Base-by-base conservation (phyloP, 768 basidiomycete species). In the Leccinellum luteum region DNA sequence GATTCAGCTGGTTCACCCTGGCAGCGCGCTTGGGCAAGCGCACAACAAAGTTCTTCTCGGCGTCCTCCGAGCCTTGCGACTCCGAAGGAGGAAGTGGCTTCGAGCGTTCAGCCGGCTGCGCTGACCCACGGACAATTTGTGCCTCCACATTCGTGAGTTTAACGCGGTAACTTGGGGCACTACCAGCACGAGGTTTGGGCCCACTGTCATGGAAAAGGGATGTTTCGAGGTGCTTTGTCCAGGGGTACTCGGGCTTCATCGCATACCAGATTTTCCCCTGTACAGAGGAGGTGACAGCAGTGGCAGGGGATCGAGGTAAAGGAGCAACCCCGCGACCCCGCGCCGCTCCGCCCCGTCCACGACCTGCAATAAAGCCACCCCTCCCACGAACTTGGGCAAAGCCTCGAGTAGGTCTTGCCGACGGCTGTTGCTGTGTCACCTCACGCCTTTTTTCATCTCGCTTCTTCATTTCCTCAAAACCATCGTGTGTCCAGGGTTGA, bases 381-480 rank as follows among this genome's bases (percentile, higher is more conserved):
- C 82, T 74, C 54, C 79, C 79, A 65, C 79, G 82, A 60, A 75
- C 71, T 13, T 70, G 71, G 28, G 72, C 66, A 52, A 70, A 60
- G 23, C 75, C 78, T 51, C 76, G 73, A 56, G 60, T 59, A 34
- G 68, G 59, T 56, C 72, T 69, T 32, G 66, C 54, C 27, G 65
- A 21, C 55, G 66, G 72, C 43, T 70, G 67, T 48, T 75, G 75
- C 64, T 74, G 73, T 64, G 67, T 60, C 9, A 61, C 60, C 48
- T 68, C 71, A 6, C 69, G 65, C 38, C 74, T 74, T 53, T 79
- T 78, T 57, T 91, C 88, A 58, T 92, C 91, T 63, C 81, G 81
- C 54, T 79, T 79, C 73, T 85, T 90, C 83, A 93, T 83, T 75
- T 95, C 90, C 71, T 93, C 91, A 61, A 87, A 95, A 2, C 92